Evolutionary conservation across 169 alveolate species (phyloP), one percentile per base, ranked within the genome.

Genomic region (Eimeria maxima): DNA sequence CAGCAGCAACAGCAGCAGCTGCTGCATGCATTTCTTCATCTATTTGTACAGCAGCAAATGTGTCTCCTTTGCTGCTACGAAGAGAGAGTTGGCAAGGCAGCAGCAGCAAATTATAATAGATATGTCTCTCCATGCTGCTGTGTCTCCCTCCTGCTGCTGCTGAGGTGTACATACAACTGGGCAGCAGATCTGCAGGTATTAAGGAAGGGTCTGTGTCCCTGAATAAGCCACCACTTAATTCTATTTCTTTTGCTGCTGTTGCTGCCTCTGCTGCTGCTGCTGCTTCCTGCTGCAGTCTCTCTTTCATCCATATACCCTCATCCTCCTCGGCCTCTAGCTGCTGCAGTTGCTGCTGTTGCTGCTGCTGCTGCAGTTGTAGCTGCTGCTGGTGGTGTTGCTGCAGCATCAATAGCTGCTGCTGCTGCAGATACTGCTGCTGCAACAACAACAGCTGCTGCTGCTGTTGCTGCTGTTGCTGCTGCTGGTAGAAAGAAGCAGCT

Each of bases 161-260:
- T 22, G n/a, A n/a, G n/a, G 92, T 86, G 84, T 73, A 76, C 96
- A 92, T 92, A 44, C 92, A 86, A 57, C 24, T 45, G 2, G 96
- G 92, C 22, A 92, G 96, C 45, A 92, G 16, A 29, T 92, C 96
- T 10, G 96, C 38, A 14, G 96, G 96, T 0, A 92, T 81, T 38
- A 92, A 47, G 27, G 55, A 69, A 29, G 96, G 96, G 29, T 92
- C 96, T n/a, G 74, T 86, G 44, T 92, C 96, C 6, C n/a, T 27
- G 18, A 92, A 92, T 13, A 92, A n/a, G 3, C 86, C 92, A 11
- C 92, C 92, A 3, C 45, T 27, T 1, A 92, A 11, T 27, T 78
- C 84, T 3, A 27, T 92, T 50, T 92, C 96, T 16, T 67, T 38
- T 27, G 90, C 55, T 57, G 67, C 67, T 57, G 67, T 57, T 24